Conservation (phyloP, 2,329 filamentous ascomycete species). For the Calonectria leucothoes region DNA sequence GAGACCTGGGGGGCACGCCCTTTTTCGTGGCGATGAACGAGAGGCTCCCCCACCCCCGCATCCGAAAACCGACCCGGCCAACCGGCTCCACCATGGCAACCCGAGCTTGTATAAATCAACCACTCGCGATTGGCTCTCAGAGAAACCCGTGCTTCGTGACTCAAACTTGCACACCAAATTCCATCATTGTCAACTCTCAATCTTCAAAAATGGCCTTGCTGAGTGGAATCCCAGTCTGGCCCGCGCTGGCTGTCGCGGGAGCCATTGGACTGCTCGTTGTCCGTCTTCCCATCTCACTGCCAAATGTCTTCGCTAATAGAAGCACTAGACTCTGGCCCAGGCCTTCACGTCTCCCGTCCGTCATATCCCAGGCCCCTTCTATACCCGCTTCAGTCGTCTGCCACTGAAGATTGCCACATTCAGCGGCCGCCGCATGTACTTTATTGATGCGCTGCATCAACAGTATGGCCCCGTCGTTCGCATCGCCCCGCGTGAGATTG, state of each 20-base stretch:
- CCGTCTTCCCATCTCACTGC: background rate
- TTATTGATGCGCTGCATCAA: conserved; percentile 17
- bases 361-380: conserved; percentile 22
- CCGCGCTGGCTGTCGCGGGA: background rate
- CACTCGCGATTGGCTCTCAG: background rate
- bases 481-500: conserved; percentile 18
- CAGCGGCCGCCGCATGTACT: conserved; percentile 15
- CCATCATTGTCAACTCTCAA: too few relatives aligned
- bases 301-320: background rate
- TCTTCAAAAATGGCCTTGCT: background rate
- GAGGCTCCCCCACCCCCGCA: background rate
- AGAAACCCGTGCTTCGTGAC: background rate
- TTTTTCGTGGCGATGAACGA: background rate
- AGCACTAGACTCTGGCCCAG: background rate
- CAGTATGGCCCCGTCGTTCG: conserved; percentile 15
- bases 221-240: background rate
- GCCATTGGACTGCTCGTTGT: background rate
- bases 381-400: conserved; percentile 19
- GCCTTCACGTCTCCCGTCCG: background rate
- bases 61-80: background rate
- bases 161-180: background rate
- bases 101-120: background rate
- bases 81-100: background rate
- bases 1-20: background rate
- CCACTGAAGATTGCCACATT: conserved; percentile 9